Conservation (phyloP, 2,329 filamentous ascomycete genomes). For the Lachnellula subtilissima region DNA sequence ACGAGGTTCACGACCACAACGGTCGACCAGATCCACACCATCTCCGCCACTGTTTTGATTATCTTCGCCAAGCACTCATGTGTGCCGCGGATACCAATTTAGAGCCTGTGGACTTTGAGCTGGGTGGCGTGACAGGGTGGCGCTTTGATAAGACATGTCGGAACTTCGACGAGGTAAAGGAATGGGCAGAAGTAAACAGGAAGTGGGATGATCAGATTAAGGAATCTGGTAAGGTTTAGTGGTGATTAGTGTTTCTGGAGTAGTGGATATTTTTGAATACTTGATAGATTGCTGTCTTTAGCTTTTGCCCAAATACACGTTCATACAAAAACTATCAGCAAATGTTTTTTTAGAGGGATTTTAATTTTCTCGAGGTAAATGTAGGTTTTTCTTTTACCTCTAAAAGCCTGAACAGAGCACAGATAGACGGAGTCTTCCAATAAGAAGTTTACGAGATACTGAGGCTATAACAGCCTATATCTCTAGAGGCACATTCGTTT, state of each 20-base stretch:
- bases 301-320: too few species aligned
- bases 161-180: neutral
- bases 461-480: too few species aligned
- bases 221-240: neutral
- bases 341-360: too few species aligned
- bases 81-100: conserved; percentile 13
- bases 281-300: too few species aligned
- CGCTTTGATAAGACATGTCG: neutral
- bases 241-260: neutral
- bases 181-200: neutral
- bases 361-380: too few species aligned
- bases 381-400: too few species aligned
- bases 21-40: neutral
- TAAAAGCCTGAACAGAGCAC: too few species aligned
- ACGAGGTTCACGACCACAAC: neutral
- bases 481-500: too few species aligned
- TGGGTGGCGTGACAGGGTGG: neutral
- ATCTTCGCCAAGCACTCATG: conserved; percentile 9
- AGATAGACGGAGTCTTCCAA: too few species aligned
- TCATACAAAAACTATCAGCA: too few species aligned
- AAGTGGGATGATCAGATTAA: neutral
- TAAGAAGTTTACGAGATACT: too few species aligned
- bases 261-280: neutral
- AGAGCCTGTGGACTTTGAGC: neutral
- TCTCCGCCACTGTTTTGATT: conserved; percentile 11